Evolutionary conservation across 2,329 filamentous ascomycete species (phyloP).

Genomic region (Cylindrodendrum hubeiense): DNA sequence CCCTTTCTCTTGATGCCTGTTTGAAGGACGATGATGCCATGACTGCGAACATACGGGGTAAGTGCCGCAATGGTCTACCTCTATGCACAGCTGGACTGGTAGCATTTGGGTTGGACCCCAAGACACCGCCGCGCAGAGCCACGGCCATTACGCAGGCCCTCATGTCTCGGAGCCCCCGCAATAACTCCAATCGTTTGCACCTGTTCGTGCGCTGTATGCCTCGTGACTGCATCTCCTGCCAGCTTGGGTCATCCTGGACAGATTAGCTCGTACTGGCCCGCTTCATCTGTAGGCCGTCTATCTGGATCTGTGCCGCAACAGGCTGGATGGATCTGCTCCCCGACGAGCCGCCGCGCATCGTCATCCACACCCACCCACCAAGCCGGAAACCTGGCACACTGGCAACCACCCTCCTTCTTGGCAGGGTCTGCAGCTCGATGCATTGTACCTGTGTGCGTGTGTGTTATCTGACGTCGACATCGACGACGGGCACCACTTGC

Average conservation of each 20-base stretch:
- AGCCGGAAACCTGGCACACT: background rate
- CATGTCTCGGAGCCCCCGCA: background rate
- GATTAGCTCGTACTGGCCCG: background rate
- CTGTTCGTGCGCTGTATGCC: background rate
- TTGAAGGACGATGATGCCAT: background rate
- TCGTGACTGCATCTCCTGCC: background rate
- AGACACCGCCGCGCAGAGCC: background rate
- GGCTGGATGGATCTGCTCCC: background rate
- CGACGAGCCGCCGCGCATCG: background rate
- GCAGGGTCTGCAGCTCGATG: background rate
- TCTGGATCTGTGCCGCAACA: background rate
- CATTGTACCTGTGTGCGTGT: background rate
- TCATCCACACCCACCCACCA: background rate
- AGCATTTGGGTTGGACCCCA: background rate
- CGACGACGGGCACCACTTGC: conserved; percentile 9
- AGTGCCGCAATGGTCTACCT: no score
- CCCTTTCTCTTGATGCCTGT: background rate
- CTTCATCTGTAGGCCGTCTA: background rate
- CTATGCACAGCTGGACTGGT: no score
- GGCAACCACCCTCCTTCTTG: background rate
- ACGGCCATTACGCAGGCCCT: background rate
- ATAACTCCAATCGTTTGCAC: background rate
- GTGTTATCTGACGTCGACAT: background rate
- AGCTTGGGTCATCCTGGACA: background rate
- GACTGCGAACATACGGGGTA: background rate